Evolutionary conservation across 2,329 filamentous ascomycete species (phyloP), one percentile per base, ranked within the genome.

Genomic region (Alternaria novae-zelandiae): DNA sequence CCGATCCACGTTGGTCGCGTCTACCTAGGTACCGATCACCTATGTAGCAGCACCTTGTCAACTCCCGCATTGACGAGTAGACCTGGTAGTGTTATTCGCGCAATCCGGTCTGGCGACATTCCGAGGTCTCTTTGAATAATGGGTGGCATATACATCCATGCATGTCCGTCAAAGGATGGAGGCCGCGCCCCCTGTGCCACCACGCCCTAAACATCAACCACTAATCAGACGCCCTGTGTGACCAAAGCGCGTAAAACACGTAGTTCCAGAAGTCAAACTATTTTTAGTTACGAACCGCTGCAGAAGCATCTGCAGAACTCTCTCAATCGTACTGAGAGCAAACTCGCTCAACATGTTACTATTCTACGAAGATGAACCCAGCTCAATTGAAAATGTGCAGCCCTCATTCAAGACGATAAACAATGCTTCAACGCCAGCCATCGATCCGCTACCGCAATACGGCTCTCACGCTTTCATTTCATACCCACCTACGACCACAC

Each of bases 171-270:
- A 51, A 21, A 51, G 26, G 12, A 11, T 8, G 6, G 25, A 15
- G 15, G 30, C 53, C 49, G 47, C 60, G 43, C 64, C 64, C 57
- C 51, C 58, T 51, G 50, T 36, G 30, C 25, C 23, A 36, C 43
- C 50, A 61, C 63, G 26, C 63, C 60, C 59, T 68, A 47, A 66
- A 68, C 55, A 66, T 68, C 65, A 63, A 51, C 45, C 30, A 25
- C 30, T 59, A n/a, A 23, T 32, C 13, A 47, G 47, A 26, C 58
- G 9, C 56, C 57, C 45, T 63, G 51, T 44, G 53, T 20, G 20
- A 61, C 55, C 13, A 10, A 23, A 32, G 36, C 26, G n/a, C 45
- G 10, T 13, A 5, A 25, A 32, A 36, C 26, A 23, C 45, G 28
- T 15, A 17, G 17, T 44, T 15, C 13, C 8, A 28, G 6, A 46